Percentiles rank a stretch among this genome's conserved stretches.
Conservation (phyloP, 1,284 basidiomycete genomes). For the Tilletia setariae region DNA sequence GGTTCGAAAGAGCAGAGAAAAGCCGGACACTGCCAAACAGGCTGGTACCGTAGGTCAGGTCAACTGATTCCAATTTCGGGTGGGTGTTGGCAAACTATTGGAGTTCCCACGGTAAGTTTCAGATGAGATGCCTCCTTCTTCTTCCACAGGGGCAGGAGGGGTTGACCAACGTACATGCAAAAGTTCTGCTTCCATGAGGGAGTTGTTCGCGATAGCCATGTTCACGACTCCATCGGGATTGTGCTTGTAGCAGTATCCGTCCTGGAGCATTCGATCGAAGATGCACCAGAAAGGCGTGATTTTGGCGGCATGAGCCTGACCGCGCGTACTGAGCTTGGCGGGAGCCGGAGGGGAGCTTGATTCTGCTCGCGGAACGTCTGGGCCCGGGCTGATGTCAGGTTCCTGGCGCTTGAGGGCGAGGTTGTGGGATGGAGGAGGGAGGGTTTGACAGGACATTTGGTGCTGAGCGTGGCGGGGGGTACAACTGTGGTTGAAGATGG, state of each 20-base stretch:
- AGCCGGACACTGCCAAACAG: constrained; percentile 28
- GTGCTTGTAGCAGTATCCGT: constrained; percentile 18
- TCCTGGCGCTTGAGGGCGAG: too few species aligned
- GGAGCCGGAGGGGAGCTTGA: not conserved
- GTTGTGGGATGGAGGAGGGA: too few species aligned
- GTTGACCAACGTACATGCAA: constrained; percentile 11
- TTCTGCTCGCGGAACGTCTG: too few species aligned
- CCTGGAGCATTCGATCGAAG: constrained; percentile 24
- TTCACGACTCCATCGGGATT: constrained; percentile 26
- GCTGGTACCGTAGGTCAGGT: constrained; percentile 21
- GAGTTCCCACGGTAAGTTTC: not conserved
- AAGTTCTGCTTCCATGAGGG: constrained; percentile 25
- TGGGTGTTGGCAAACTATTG: constrained; percentile 6
- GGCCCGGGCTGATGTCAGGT: too few species aligned
- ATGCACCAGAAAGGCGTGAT: constrained; percentile 20
- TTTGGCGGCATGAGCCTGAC: constrained; percentile 8
- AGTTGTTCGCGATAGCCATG: constrained; percentile 33
- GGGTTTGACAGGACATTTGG: too few species aligned
- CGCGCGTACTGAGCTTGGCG: not conserved
- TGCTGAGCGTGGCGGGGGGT: too few species aligned
- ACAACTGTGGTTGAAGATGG: too few species aligned
- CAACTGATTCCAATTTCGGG: not conserved
- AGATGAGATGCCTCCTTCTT: not conserved
- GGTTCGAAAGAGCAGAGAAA: constrained; percentile 22
- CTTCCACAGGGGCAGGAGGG: not conserved